Conservation (phyloP, 495 filamentous ascomycete species). For the Trichoderma asperelloides region DNA sequence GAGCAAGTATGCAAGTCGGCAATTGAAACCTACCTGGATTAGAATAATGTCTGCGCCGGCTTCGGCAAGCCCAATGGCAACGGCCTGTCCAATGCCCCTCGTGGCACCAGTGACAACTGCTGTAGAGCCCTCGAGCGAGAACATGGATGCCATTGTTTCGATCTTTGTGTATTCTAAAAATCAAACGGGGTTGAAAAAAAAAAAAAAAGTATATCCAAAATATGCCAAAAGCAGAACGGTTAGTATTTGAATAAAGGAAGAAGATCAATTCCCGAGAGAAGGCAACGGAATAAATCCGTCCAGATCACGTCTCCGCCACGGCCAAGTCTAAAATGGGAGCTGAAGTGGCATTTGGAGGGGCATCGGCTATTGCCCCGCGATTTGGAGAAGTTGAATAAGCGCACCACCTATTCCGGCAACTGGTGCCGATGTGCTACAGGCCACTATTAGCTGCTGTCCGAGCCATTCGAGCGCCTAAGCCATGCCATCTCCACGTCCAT, state of each 20-base stretch:
- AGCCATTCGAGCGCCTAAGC: no score
- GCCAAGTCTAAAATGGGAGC: no score
- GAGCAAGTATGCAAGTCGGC: no score
- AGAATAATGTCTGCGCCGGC: conserved; percentile 77
- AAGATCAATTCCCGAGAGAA: not conserved
- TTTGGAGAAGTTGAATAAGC: not conserved
- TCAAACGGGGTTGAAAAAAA: not conserved
- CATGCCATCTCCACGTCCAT: no score
- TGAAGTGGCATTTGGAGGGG: not conserved
- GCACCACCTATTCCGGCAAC: not conserved
- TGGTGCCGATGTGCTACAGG: not conserved
- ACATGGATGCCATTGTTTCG: conserved; percentile 24
- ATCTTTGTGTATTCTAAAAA: not conserved
- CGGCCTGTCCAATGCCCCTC: conserved; percentile 80
- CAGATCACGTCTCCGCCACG: no score
- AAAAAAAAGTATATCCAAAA: not conserved
- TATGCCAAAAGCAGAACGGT: not conserved
- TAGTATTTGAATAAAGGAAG: not conserved
- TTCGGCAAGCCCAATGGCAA: conserved; percentile 73
- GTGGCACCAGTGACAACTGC: conserved; percentile 84
- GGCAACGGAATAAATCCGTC: not conserved
- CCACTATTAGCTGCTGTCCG: no score
- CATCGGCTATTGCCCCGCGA: not conserved
- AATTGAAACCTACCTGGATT: conserved; percentile 26
- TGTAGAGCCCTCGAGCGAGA: conserved; percentile 57